Evolutionary conservation across 345 rosid species (phyloP).

Genomic region (Hirschfeldia incana): DNA sequence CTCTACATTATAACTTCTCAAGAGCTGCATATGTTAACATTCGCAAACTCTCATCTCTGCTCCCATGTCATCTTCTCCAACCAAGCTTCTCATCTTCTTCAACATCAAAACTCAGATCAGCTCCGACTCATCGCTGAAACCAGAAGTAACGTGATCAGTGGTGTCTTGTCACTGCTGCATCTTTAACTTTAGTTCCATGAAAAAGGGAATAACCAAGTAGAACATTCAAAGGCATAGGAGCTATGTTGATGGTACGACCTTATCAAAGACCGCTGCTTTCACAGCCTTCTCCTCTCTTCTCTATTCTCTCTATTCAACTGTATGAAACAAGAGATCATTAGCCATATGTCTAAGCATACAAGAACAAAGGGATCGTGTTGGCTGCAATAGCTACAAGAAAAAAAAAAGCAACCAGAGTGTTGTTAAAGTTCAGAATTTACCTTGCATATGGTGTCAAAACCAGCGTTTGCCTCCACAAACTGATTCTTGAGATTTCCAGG

Average conservation of each 20-base stretch:
- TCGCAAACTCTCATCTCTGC: not conserved
- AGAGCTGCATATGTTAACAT: not conserved
- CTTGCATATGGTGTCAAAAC: conserved; percentile 98
- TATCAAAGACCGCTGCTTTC: too few species aligned
- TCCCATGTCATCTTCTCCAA: not conserved
- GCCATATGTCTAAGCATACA: not conserved
- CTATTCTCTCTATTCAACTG: conserved; percentile 59
- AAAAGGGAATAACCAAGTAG: too few species aligned
- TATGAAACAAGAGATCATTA: conserved; percentile 14
- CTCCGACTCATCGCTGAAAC: too few species aligned
- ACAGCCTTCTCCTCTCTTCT: conserved; percentile 56
- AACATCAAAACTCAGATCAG: not conserved
- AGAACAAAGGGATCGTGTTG: conserved; percentile 4
- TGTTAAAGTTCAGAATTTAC: conserved; percentile 37
- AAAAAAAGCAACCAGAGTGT: conserved; percentile 4
- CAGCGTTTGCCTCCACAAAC: conserved; percentile 92
- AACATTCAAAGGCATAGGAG: too few species aligned
- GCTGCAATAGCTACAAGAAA: not conserved
- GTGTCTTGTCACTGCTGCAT: too few species aligned
- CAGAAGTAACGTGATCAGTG: too few species aligned
- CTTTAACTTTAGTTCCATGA: too few species aligned
- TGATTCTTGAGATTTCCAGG: conserved; percentile 82
- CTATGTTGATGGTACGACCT: too few species aligned
- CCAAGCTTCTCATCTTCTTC: not conserved
- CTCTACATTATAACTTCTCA: not conserved